phyloP scores from a whole-genome alignment of 2,329 filamentous ascomycete species.

The Penicillium sp. region DNA sequence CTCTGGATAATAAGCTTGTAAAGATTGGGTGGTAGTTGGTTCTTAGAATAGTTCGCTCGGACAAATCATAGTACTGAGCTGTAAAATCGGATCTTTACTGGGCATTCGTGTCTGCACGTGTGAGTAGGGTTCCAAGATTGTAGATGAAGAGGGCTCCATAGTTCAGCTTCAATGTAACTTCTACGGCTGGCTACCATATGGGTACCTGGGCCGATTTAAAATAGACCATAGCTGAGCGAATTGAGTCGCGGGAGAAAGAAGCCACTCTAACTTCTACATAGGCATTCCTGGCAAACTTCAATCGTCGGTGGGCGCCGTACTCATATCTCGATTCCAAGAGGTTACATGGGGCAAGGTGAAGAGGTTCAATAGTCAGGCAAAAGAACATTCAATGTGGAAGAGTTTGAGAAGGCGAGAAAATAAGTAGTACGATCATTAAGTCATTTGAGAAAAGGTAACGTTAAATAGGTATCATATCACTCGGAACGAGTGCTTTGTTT shows the following conservation, averaged over 20 bases:
- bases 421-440: slow-evolving; percentile 25
- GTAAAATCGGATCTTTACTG: background rate
- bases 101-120: background rate
- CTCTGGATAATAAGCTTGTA: background rate
- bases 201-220: background rate
- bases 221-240: background rate
- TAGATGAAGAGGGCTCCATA: background rate
- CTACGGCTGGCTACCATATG: background rate
- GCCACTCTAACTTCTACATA: too few relatives aligned
- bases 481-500: slow-evolving; percentile 32
- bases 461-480: slow-evolving; percentile 34
- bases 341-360: background rate
- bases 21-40: background rate
- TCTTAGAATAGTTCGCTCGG: background rate
- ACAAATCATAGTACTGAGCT: background rate
- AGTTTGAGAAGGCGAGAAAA: slow-evolving; percentile 1
- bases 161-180: background rate
- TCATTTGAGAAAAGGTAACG: slow-evolving; percentile 26
- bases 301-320: background rate
- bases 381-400: background rate
- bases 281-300: too few relatives aligned
- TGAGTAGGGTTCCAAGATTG: background rate
- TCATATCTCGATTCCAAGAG: background rate
- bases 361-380: background rate
- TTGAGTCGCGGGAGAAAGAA: too few relatives aligned